Conservation (phyloP, 2,329 filamentous ascomycete genomes). For the Ophiostoma sp. region DNA sequence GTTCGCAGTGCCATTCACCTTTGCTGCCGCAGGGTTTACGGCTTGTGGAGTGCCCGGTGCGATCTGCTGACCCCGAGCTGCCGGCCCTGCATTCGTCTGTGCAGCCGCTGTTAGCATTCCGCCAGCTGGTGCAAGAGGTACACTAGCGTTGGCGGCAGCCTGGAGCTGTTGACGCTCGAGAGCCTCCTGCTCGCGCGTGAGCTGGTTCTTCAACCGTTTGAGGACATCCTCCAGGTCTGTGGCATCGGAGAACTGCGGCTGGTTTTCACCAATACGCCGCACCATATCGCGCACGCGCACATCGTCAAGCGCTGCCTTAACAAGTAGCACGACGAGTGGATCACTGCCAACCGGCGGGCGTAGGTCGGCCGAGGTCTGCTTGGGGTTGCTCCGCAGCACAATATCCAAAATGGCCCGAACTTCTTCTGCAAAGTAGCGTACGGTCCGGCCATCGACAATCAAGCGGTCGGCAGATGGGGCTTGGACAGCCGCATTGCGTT, state of each 20-base stretch:
- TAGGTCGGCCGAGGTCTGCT: constrained; percentile 49
- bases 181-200: constrained; percentile 29
- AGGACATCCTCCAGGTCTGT: constrained; percentile 41
- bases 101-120: background rate
- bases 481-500: constrained; percentile 31
- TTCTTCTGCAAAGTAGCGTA: constrained; percentile 56
- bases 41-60: background rate
- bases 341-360: constrained; percentile 51
- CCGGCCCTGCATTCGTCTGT: background rate
- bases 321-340: constrained; percentile 50
- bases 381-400: constrained; percentile 53
- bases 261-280: constrained; percentile 48
- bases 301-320: constrained; percentile 54
- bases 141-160: constrained; percentile 24
- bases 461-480: constrained; percentile 46
- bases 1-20: background rate
- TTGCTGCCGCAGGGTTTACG: background rate
- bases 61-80: background rate
- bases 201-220: constrained; percentile 43
- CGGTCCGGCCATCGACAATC: constrained; percentile 48
- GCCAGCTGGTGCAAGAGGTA: constrained; percentile 7
- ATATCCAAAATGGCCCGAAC: constrained; percentile 54
- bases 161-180: constrained; percentile 23
- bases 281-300: constrained; percentile 46
- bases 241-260: constrained; percentile 47